phyloP scores from a whole-genome alignment of 441 rosid species.

The Raphanus hybrid region DNA sequence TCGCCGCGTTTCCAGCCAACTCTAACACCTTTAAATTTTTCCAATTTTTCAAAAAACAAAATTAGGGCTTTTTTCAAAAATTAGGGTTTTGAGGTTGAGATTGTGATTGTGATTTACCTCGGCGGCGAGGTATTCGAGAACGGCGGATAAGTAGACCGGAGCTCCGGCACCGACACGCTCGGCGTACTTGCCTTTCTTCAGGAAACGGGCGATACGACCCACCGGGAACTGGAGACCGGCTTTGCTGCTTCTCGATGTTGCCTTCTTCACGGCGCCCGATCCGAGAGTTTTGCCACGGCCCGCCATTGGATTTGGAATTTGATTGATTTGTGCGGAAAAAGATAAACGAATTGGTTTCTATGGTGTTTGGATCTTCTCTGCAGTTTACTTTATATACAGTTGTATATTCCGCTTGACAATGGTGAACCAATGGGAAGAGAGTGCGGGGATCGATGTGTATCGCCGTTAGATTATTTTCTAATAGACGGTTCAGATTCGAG shows the following conservation, averaged over 20 bases:
- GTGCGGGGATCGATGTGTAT: slow-evolving; percentile 36
- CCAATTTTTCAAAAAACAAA: neutral
- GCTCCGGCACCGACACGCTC: slow-evolving; percentile 98
- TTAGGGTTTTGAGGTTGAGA: neutral
- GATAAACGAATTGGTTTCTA: neutral
- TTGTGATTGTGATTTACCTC: slow-evolving; percentile 48
- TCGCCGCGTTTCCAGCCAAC: slow-evolving; percentile 91
- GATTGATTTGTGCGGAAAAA: slow-evolving; percentile 3
- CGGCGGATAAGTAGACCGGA: slow-evolving; percentile 91
- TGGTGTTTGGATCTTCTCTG: too few relatives aligned
- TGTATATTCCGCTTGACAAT: neutral
- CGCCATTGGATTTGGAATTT: slow-evolving; percentile 52
- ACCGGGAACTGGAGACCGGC: slow-evolving; percentile 95
- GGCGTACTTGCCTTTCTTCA: slow-evolving; percentile 95
- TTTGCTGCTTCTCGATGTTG: slow-evolving; percentile 89
- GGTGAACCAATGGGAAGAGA: slow-evolving; percentile 48
- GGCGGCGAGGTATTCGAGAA: slow-evolving; percentile 89
- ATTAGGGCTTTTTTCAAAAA: slow-evolving; percentile 1
- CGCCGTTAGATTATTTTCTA: slow-evolving; percentile 47
- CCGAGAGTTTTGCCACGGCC: slow-evolving; percentile 97
- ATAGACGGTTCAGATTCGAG: slow-evolving; percentile 42
- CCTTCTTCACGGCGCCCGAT: slow-evolving; percentile 81
- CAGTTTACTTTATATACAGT: slow-evolving; percentile 22
- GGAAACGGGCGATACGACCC: slow-evolving; percentile 90
- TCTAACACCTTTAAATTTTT: slow-evolving; percentile 80